These are phyloP conservation scores for Pyrenochaeta sp. DNA, from an alignment of 2,329 filamentous ascomycete genomes.

Conservation along the genomic window DNA sequence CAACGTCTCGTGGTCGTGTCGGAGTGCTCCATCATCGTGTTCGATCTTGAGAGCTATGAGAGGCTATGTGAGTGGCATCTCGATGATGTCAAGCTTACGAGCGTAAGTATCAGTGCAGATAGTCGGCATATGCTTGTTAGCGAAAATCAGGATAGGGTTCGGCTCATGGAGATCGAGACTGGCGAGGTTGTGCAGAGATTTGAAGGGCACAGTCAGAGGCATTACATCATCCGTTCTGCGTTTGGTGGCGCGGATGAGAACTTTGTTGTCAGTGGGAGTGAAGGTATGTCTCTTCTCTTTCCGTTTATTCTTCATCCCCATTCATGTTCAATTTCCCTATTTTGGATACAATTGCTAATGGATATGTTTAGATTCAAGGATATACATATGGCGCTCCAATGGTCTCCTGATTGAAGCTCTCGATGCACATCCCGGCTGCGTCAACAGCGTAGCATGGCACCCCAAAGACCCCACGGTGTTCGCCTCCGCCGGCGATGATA, in stretches of 20 bases:
- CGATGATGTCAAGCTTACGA: conserved; percentile 75
- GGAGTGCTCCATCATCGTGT: conserved; percentile 77
- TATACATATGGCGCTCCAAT: conserved; percentile 92
- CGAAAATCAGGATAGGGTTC: conserved; percentile 77
- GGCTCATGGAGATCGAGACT: conserved; percentile 79
- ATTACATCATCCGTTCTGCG: conserved; percentile 80
- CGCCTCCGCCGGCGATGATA: conserved; percentile 90
- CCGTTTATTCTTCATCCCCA: not conserved
- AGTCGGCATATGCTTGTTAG: conserved; percentile 85
- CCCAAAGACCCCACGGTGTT: conserved; percentile 83
- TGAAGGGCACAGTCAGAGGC: conserved; percentile 75
- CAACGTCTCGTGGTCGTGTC: conserved; percentile 82
- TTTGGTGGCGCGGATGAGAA: conserved; percentile 93
- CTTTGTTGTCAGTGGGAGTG: conserved; percentile 90
- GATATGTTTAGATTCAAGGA: conserved; percentile 63
- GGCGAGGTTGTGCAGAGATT: conserved; percentile 77
- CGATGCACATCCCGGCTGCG: conserved; percentile 77
- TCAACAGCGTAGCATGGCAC: conserved; percentile 91
- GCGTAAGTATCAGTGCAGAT: conserved; percentile 81
- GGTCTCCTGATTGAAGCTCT: conserved; percentile 79
- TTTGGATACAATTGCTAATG: not conserved
- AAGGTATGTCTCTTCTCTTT: conserved; percentile 66
- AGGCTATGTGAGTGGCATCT: conserved; percentile 78
- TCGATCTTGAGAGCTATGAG: conserved; percentile 77
- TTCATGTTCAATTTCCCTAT: not conserved